Evolutionary conservation across 257 asterid genomes (phyloP), one percentile per base, ranked within the genome.

Genomic region (Gentiana dahurica): DNA sequence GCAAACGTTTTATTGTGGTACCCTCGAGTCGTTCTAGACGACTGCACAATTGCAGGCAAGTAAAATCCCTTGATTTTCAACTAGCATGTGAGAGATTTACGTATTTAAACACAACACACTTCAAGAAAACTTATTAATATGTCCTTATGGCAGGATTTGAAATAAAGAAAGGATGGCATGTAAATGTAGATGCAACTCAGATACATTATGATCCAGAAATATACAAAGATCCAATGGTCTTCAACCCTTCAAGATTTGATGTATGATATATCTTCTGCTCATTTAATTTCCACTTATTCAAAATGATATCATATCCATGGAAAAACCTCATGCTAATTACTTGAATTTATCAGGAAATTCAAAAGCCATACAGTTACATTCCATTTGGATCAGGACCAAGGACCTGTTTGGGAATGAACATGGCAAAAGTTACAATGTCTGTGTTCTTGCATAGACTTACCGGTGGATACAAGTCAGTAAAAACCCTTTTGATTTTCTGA

Each of bases 121-220:
- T 24, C 57, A 15, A 15, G 24, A 15, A 15, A 15, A 60, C 48
- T 13, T 32, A 39, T 43, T 36, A 36, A 2, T 2, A 49, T 60
- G 37, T n/a, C 39, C 4, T 55, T 1, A n/a, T 62, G 64, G 55
- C 78, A 80, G 92, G 87, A 35, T 61, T 68, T 49, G 78, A 67
- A 55, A 80, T 83, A 71, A 77, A 75, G 78, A 83, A 77, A 65
- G 92, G 92, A 12, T 80, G 87, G 92, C 65, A 75, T 68, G 92
- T 73, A 24, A 77, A 83, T 45, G 46, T 80, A 35, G 92, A 83
- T 54, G 83, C 87, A 39, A 73, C 85, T 36, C 73, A 74, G 8
- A 80, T 83, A 75, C 92, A 80, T 61, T 73, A 71, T 35, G 87
- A 83, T 51, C 83, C 87, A 15, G 62, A 66, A 34, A 37, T 62